Evolutionary conservation across 2,329 filamentous ascomycete species (phyloP).

Genomic region (Alternaria rosae): DNA sequence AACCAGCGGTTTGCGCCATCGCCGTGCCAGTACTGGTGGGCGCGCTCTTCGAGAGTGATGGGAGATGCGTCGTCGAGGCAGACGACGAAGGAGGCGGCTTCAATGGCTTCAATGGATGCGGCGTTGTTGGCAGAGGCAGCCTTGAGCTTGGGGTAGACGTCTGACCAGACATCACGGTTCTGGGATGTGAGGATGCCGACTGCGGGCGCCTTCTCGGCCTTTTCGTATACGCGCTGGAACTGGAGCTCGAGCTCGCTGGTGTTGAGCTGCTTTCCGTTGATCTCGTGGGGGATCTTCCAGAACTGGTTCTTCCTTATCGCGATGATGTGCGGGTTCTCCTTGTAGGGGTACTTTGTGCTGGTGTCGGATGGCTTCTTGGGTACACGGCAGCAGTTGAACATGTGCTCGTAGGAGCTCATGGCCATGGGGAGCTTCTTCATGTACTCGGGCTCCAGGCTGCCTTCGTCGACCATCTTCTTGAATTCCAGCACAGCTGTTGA

Average conservation of each 20-base stretch:
- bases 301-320: conserved; percentile 96
- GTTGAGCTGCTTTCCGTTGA: conserved; percentile 85
- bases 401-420: conserved; percentile 98
- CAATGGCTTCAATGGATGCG: conserved; percentile 78
- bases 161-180: conserved; percentile 92
- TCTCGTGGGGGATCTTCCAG: conserved; percentile 87
- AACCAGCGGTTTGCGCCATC: conserved; percentile 96
- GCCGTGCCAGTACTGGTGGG: conserved; percentile 97
- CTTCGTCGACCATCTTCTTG: conserved; percentile 86
- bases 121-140: conserved; percentile 79
- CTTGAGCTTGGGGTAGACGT: conserved; percentile 71
- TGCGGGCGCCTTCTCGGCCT: conserved; percentile 69
- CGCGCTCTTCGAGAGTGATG: conserved; percentile 93
- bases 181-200: conserved; percentile 88
- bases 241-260: conserved; percentile 88
- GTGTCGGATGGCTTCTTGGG: conserved; percentile 83
- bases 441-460: conserved; percentile 92
- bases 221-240: conserved; percentile 84
- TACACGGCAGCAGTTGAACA: conserved; percentile 95
- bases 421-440: conserved; percentile 98
- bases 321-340: conserved; percentile 85
- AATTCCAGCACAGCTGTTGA: conserved; percentile 87
- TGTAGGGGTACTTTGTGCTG: conserved; percentile 77
- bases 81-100: conserved; percentile 88
- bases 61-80: conserved; percentile 92